phyloP scores from a whole-genome alignment of 1,284 basidiomycete genomes.

The Leccinum griseonigrum region DNA sequence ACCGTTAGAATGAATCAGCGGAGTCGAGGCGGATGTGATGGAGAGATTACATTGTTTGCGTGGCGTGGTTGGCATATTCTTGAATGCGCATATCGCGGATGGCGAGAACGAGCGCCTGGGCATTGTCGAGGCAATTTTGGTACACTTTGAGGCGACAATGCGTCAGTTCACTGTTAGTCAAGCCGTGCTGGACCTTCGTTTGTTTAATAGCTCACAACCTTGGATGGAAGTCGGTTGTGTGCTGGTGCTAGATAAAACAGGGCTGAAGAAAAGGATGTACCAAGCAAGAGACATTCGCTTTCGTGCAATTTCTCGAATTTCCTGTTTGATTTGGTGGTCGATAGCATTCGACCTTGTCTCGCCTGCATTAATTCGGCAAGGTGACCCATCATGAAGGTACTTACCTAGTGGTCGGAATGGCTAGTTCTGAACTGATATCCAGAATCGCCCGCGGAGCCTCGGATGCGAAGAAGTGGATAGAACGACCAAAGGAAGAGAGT shows the following conservation, averaged over 20 bases:
- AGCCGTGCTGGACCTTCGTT: constrained; percentile 9
- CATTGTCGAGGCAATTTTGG: background rate
- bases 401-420: background rate
- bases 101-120: constrained; percentile 4
- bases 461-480: background rate
- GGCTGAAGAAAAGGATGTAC: background rate
- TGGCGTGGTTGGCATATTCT: background rate
- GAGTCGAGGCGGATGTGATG: background rate
- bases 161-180: constrained; percentile 2
- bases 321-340: constrained; percentile 5
- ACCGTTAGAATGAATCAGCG: background rate
- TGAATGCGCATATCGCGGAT: background rate
- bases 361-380: background rate
- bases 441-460: background rate
- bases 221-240: background rate
- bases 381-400: background rate
- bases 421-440: background rate
- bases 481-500: background rate
- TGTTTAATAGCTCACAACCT: background rate
- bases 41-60: constrained; percentile 1
- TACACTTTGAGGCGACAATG: constrained; percentile 1
- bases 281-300: constrained; percentile 5
- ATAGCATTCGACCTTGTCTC: constrained; percentile 5
- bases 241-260: background rate
- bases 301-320: constrained; percentile 1